Base-by-base conservation (phyloP, 306 rosid species). In the Styphnolobium japonicum region DNA sequence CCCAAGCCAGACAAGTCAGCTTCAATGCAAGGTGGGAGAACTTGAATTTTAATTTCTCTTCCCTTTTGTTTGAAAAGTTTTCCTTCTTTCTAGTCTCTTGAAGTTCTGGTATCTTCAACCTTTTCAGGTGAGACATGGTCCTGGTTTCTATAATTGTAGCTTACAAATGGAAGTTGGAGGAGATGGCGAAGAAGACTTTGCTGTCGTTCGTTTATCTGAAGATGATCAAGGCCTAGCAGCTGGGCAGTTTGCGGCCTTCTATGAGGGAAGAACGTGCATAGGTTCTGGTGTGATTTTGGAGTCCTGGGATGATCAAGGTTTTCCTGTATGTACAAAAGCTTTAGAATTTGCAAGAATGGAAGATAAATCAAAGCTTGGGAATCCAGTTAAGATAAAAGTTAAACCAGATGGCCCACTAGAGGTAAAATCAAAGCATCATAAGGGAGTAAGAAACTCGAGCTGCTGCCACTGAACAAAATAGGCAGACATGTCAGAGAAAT, bases 141-240 rank as follows among this genome's bases (percentile, higher is more conserved):
- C 98, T 8, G 88, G 87, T 10, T 88, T 95, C 76, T 89, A 89
- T 57, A 60, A 84, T 56, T 95, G 98, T 77, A 85, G 80, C 70
- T 82, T 95, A 48, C 73, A 57, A 21, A 81, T 91, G 88, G 96
- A 92, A 84, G 76, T 56, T 34, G 78, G 75, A 67, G 85, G 68
- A 51, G 86, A 89, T 80, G 77, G 81, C 19, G 4, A 37, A 51
- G 84, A 75, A 78, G 90, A 85, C 64, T 52, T 89, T 43, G 97
- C 93, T 27, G 91, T 92, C 1, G 98, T 92, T 78, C 80, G 34
- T 42, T 84, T 92, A 81, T 84, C 87, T 45, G 90, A 85, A 65
- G 98, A 95, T 73, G 98, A 92, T 80, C 98, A 92, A 83, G 98
- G 98, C 73, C 90, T 95, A 71, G 98, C 98, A 43, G 97, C 96